Conservation (phyloP, 352 stramenopile genomes). For the Phytophthora megakarya region DNA sequence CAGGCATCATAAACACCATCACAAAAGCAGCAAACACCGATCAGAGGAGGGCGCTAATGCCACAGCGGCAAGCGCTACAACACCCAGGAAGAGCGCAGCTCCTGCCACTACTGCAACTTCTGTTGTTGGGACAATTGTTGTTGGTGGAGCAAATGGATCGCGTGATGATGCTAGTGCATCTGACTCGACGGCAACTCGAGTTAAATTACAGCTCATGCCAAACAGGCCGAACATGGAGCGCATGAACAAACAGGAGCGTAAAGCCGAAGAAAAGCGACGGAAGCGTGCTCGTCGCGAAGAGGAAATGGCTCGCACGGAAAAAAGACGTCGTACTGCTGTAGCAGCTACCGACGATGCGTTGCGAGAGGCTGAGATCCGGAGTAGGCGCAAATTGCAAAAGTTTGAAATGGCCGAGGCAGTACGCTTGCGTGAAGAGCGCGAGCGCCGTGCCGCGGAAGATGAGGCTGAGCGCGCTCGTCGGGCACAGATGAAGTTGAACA, state of each 20-base stretch:
- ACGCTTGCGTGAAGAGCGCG: conserved; percentile 61
- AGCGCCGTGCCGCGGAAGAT: conserved; percentile 57
- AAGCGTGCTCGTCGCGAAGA: conserved; percentile 77
- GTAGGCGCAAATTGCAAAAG: conserved; percentile 68
- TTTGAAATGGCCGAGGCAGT: conserved; percentile 72
- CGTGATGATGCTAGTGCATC: conserved; percentile 28
- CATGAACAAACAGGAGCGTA: conserved; percentile 87
- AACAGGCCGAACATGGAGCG: conserved; percentile 67
- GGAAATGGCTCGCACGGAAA: conserved; percentile 77
- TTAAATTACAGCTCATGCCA: conserved; percentile 68
- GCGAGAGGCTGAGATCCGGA: conserved; percentile 77
- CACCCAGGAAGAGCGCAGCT: conserved; percentile 13
- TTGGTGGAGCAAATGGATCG: conserved; percentile 32
- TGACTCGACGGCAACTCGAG: conserved; percentile 51
- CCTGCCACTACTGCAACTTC: conserved; percentile 28
- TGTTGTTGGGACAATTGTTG: conserved; percentile 41
- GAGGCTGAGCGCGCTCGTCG: conserved; percentile 46
- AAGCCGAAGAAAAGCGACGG: conserved; percentile 83
- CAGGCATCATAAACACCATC: conserved; percentile 34
- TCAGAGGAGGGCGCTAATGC: conserved; percentile 14
- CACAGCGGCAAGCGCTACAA: conserved; percentile 6
- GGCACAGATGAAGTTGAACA: conserved; percentile 72
- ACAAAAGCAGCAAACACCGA: conserved; percentile 33
- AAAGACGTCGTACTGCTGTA: conserved; percentile 73
- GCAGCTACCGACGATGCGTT: conserved; percentile 82